Percentiles rank a stretch among this genome's conserved stretches.
Conservation (phyloP, 805 yeast genomes). For the Isabelozyma rhagii region DNA sequence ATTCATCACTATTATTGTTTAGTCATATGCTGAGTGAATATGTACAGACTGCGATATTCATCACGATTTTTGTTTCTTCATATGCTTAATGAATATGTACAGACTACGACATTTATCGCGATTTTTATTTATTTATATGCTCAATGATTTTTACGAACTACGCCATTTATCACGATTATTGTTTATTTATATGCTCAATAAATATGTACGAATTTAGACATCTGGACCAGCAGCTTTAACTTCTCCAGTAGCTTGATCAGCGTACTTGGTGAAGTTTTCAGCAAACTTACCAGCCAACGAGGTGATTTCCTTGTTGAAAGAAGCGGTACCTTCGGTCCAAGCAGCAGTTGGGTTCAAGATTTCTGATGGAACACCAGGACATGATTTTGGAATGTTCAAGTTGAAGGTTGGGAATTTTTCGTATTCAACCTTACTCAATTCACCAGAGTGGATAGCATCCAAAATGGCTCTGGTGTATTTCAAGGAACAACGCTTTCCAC, state of each 20-base stretch:
- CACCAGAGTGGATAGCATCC: constrained; percentile 92
- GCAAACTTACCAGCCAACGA: constrained; percentile 74
- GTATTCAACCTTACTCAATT: constrained; percentile 72
- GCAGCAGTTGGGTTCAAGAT: constrained; percentile 82
- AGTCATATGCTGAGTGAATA: too few relatives aligned
- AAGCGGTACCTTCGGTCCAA: constrained; percentile 55
- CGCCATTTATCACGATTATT: background rate
- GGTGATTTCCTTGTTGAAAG: constrained; percentile 40
- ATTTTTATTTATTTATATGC: too few relatives aligned
- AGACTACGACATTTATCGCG: constrained; percentile 13
- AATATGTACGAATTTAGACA: constrained; percentile 14
- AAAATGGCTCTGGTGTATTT: constrained; percentile 96
- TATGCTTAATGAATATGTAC: background rate
- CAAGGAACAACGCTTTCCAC: constrained; percentile 96
- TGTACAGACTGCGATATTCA: too few relatives aligned
- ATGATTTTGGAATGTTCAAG: constrained; percentile 78
- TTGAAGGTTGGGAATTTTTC: constrained; percentile 86
- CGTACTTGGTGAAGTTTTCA: constrained; percentile 83
- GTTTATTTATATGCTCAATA: background rate
- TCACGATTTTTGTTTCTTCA: too few relatives aligned
- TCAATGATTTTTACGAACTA: background rate
- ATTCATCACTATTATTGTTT: too few relatives aligned
- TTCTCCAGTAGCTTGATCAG: constrained; percentile 77
- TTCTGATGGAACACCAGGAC: constrained; percentile 79
- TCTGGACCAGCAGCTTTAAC: constrained; percentile 93